Conservation (phyloP, 1,284 basidiomycete genomes). For the Leccinum cinnamomeum region DNA sequence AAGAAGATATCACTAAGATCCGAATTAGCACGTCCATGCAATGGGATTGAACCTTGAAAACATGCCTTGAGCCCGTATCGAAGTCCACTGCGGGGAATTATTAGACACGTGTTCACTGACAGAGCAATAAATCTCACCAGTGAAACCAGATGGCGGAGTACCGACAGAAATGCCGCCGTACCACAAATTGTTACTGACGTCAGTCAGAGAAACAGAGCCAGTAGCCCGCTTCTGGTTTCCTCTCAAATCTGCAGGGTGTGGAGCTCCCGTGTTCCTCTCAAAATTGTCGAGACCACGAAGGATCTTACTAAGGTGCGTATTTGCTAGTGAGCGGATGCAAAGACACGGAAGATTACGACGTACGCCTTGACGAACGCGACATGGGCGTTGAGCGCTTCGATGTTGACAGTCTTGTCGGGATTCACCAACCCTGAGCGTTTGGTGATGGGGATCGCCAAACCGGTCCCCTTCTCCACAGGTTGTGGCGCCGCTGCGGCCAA, state of each 20-base stretch:
- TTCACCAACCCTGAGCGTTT: conserved; percentile 19
- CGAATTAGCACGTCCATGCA: neutral
- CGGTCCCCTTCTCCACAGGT: neutral
- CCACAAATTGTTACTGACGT: conserved; percentile 15
- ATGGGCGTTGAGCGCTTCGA: conserved; percentile 16
- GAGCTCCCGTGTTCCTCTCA: conserved; percentile 16
- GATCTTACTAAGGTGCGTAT: conserved; percentile 18
- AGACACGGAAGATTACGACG: conserved; percentile 3
- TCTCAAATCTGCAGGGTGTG: conserved; percentile 7
- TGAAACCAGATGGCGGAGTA: conserved; percentile 16
- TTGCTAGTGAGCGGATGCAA: neutral
- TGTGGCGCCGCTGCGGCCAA: conserved; percentile 7
- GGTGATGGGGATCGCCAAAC: conserved; percentile 13
- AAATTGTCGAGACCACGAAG: conserved; percentile 14
- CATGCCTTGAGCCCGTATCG: conserved; percentile 24
- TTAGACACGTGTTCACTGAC: neutral
- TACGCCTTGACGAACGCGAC: conserved; percentile 14
- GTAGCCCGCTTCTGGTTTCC: neutral
- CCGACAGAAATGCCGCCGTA: conserved; percentile 23
- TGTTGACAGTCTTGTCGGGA: conserved; percentile 10
- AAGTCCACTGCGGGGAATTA: conserved; percentile 14
- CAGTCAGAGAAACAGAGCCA: conserved; percentile 19
- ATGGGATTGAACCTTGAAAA: neutral
- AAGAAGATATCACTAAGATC: conserved; percentile 14
- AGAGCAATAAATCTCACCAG: conserved; percentile 9